Base-by-base conservation (phyloP, 768 basidiomycete species). In the Daedalea quercina region DNA sequence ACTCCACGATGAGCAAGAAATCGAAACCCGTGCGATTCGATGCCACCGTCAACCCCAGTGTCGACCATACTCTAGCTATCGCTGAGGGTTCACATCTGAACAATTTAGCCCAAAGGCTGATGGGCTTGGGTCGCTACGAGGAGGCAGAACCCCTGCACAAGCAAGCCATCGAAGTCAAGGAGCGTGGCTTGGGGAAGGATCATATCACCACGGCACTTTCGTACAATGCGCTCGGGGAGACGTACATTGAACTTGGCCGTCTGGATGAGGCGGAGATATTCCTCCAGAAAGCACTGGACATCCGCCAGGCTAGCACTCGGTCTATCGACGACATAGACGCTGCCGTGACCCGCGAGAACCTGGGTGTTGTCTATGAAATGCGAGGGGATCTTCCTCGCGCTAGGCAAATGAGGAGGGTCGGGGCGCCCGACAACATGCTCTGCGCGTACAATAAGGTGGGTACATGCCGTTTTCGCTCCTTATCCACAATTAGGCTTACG, bases 241-340 rank as follows among this genome's bases (percentile, higher is more conserved):
- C 67, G 1, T 69, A 71, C 47, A 59, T 68, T 8, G 57, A 64
- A 35, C 61, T 69, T 58, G 65, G 61, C 20, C 65, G 61, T 35
- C 55, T 71, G 12, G 66, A 65, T 44, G 69, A 72, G 2, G 72
- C 74, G 1, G 71, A 74, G 57, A 63, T 57, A 1, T 64, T 70
- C 48, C 57, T 73, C 12, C 57, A 56, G 24, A 61, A 66, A 50
- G 70, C 68, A 17, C 22, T 67, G 15, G 26, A 40, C 3, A 57
- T 72, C 33, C 59, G 71, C 45, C 57, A 57, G 17, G 59, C 41
- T 24, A 28, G 17, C 22, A 60, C 60, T 4, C 49, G 56, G n/a
- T 45, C 60, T n/a, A 20, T 3, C 6, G 35, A 50, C 22, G 46
- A 47, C 4, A 65, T 67, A 31, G 71, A 73, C 54, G 65, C 61